phyloP scores from a whole-genome alignment of 352 stramenopile genomes.

The Vaucheria bursata region DNA sequence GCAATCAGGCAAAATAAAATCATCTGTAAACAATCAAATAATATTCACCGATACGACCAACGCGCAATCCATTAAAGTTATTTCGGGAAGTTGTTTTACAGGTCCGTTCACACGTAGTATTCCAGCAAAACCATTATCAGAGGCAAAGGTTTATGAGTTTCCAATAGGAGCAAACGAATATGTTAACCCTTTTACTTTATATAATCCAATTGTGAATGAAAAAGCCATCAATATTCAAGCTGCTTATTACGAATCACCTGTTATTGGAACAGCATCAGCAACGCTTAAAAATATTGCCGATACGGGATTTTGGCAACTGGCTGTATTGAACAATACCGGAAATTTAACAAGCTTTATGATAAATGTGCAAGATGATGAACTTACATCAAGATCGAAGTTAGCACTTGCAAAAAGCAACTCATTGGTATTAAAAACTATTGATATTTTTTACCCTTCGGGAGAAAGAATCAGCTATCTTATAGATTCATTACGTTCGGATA shows the following conservation, averaged over 20 bases:
- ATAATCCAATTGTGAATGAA: constrained; percentile 9
- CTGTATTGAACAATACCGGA: constrained; percentile 7
- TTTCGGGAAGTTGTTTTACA: constrained; percentile 8
- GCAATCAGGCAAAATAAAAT: constrained; percentile 8
- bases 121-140: constrained; percentile 7
- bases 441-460: constrained; percentile 8
- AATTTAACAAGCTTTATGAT: constrained; percentile 9
- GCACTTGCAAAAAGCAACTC: constrained; percentile 6
- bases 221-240: constrained; percentile 8
- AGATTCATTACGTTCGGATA: constrained; percentile 8
- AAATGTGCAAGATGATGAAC: constrained; percentile 8
- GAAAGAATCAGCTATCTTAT: constrained; percentile 8
- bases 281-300: constrained; percentile 8
- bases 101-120: constrained; percentile 5
- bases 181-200: constrained; percentile 9
- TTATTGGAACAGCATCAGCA: constrained; percentile 7
- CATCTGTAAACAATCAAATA: constrained; percentile 9
- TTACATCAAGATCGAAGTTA: constrained; percentile 8
- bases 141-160: constrained; percentile 8
- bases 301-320: constrained; percentile 5
- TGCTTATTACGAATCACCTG: constrained; percentile 7
- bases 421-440: constrained; percentile 9
- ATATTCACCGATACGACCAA: constrained; percentile 7
- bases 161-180: constrained; percentile 7
- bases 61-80: constrained; percentile 7